phyloP scores from a whole-genome alignment of 805 yeast genomes.

The Saccharomycopsis amapae region DNA sequence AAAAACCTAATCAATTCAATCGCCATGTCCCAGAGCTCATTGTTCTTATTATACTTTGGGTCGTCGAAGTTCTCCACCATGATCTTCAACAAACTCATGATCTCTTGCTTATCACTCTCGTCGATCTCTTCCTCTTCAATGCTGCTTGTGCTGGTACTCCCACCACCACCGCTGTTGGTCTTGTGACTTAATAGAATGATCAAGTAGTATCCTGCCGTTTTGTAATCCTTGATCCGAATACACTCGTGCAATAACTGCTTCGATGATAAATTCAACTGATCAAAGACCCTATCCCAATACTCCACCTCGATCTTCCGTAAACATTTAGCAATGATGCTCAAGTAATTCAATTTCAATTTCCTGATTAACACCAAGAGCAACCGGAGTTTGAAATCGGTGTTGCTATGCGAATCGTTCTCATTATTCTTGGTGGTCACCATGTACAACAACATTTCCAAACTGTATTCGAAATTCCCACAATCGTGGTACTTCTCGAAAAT shows the following conservation, averaged over 20 bases:
- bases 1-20: constrained; percentile 29
- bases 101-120: constrained; percentile 22
- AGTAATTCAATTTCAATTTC: constrained; percentile 23
- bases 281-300: constrained; percentile 40
- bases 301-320: constrained; percentile 44
- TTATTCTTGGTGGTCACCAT: constrained; percentile 24
- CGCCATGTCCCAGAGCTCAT: constrained; percentile 28
- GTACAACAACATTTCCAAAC: constrained; percentile 40
- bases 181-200: constrained; percentile 42
- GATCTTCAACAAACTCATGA: constrained; percentile 25
- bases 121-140: constrained; percentile 6
- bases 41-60: constrained; percentile 23
- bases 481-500: constrained; percentile 30
- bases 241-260: constrained; percentile 35
- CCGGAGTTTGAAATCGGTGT: constrained; percentile 16
- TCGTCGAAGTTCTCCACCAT: constrained; percentile 24
- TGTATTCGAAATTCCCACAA: constrained; percentile 35
- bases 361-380: constrained; percentile 24
- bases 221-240: constrained; percentile 36
- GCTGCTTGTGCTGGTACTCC: constrained; percentile 15
- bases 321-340: constrained; percentile 39
- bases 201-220: constrained; percentile 39
- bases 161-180: constrained; percentile 25
- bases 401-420: constrained; percentile 21
- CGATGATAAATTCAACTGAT: constrained; percentile 34